A percentile compares a stretch with the other conserved stretches of the same genome.
Conservation (phyloP, 2,329 filamentous ascomycete genomes). For the Xylaria sp. region DNA sequence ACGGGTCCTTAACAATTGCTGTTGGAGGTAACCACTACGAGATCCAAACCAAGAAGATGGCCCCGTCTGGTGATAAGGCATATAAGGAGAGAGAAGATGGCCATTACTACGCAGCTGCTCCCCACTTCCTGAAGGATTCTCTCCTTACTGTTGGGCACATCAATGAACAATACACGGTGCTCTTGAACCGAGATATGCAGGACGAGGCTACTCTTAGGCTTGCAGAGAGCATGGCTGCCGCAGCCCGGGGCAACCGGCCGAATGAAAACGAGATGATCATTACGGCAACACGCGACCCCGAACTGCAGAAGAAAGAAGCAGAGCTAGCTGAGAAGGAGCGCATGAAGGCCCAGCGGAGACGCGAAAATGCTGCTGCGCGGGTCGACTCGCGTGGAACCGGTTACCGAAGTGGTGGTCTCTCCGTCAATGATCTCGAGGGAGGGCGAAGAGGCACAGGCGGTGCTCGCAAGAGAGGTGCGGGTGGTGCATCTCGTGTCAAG, state of each 20-base stretch:
- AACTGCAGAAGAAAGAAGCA: conserved; percentile 77
- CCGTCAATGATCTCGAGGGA: conserved; percentile 77
- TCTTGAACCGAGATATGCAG: conserved; percentile 73
- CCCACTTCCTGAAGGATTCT: conserved; percentile 73
- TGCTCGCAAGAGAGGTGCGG: conserved; percentile 64
- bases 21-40: conserved; percentile 82
- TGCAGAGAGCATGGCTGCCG: conserved; percentile 73
- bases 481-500: conserved; percentile 63
- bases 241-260: conserved; percentile 65
- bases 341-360: conserved; percentile 71
- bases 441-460: conserved; percentile 60
- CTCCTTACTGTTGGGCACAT: conserved; percentile 81
- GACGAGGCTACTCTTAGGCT: conserved; percentile 78
- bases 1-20: conserved; percentile 80
- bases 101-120: conserved; percentile 80
- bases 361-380: conserved; percentile 74
- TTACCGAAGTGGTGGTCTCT: conserved; percentile 67
- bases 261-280: conserved; percentile 73
- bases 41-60: conserved; percentile 75
- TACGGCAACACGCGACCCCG: conserved; percentile 77
- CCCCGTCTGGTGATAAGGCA: conserved; percentile 67
- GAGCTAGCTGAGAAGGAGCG: conserved; percentile 81
- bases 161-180: conserved; percentile 76
- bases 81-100: conserved; percentile 76
- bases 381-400: conserved; percentile 68